Conservation (phyloP, 768 basidiomycete species). For the Pholiota microspora region DNA sequence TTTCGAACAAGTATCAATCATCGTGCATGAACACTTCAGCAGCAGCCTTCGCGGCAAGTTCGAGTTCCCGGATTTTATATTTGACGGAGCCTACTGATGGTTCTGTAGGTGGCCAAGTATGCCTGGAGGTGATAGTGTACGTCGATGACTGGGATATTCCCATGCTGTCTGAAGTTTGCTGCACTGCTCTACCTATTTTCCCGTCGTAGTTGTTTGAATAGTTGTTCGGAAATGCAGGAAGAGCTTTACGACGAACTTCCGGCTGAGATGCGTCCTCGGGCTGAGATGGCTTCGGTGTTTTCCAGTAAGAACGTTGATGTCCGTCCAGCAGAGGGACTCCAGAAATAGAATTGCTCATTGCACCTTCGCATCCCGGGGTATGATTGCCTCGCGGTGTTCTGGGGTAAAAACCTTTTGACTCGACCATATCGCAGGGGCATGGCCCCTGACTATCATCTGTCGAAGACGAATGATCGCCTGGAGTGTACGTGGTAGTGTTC, state of each 20-base stretch:
- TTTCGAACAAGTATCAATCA: no score
- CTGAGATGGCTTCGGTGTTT: neutral
- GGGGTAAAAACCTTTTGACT: neutral
- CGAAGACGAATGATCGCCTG: neutral
- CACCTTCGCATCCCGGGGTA: neutral
- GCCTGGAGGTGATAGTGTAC: neutral
- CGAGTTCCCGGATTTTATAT: slow-evolving; percentile 39
- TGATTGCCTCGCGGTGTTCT: neutral
- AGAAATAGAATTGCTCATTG: neutral
- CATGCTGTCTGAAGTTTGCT: neutral
- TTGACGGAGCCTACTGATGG: slow-evolving; percentile 32
- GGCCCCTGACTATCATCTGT: neutral
- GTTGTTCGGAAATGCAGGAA: neutral
- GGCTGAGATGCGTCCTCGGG: neutral
- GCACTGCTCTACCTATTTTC: neutral
- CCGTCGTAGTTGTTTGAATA: neutral
- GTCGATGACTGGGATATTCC: neutral
- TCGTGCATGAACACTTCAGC: slow-evolving; percentile 6
- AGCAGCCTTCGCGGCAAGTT: slow-evolving; percentile 24
- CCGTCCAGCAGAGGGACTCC: neutral
- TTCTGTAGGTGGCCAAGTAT: slow-evolving; percentile 3
- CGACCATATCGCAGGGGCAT: neutral
- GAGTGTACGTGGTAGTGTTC: neutral
- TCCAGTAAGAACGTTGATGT: neutral
- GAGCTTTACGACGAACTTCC: neutral